Evolutionary conservation across 2,329 filamentous ascomycete genomes (phyloP).

Genomic region (Fusarium albosuccineum): DNA sequence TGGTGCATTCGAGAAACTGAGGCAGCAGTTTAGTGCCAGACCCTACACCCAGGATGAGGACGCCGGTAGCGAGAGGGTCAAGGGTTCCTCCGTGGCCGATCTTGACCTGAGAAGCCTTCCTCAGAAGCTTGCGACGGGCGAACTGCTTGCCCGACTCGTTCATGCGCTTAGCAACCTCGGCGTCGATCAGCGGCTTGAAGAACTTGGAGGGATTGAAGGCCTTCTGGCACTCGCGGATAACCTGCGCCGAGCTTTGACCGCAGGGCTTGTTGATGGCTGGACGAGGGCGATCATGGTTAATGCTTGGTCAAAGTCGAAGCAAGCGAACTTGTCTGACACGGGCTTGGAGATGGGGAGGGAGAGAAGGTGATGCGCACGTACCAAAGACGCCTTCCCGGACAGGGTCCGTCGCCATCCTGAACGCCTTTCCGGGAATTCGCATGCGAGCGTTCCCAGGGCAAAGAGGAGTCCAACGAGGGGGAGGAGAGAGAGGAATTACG

Average conservation of each 20-base stretch:
- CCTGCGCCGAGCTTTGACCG: conserved; percentile 88
- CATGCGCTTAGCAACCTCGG: conserved; percentile 68
- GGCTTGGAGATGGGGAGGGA: neutral
- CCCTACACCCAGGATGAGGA: conserved; percentile 90
- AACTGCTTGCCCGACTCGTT: conserved; percentile 71
- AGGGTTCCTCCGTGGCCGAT: conserved; percentile 96
- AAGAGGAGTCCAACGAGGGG: conserved; percentile 18
- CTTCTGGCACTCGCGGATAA: conserved; percentile 87
- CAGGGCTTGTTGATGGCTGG: conserved; percentile 93
- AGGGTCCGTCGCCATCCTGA: conserved; percentile 67
- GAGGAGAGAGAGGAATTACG: conserved; percentile 11
- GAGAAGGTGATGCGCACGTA: conserved; percentile 50
- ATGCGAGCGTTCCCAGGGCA: conserved; percentile 46
- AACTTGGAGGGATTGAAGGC: conserved; percentile 84
- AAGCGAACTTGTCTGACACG: conserved; percentile 11
- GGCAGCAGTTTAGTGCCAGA: conserved; percentile 86
- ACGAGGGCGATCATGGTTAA: conserved; percentile 26
- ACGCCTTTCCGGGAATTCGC: conserved; percentile 48
- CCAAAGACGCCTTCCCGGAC: conserved; percentile 71
- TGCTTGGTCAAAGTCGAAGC: conserved; percentile 7
- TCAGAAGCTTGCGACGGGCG: conserved; percentile 68
- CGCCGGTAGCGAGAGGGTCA: conserved; percentile 92
- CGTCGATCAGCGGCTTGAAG: conserved; percentile 82
- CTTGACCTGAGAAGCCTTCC: conserved; percentile 80
- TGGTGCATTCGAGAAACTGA: conserved; percentile 87